A percentile compares a stretch with the other conserved stretches of the same genome.
These are phyloP conservation scores for Gonapodya prolifera DNA, from an alignment of 192 early-diverging fungal species.

Conservation along the genomic window DNA sequence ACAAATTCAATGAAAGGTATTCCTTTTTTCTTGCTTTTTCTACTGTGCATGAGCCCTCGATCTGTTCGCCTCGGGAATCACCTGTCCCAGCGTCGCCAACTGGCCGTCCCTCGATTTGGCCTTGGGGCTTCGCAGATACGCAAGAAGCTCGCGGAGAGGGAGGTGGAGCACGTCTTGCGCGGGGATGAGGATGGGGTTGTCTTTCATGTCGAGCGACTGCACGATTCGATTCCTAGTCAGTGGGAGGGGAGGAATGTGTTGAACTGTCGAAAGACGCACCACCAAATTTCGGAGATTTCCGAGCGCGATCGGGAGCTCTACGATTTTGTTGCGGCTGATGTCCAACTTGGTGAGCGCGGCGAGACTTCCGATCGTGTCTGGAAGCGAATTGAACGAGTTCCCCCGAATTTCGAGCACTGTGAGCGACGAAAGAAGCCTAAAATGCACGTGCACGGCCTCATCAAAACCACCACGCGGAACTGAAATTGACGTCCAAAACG, in stretches of 20 bases:
- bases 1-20: background rate
- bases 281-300: background rate
- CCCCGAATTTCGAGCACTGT: background rate
- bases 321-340: background rate
- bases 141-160: background rate
- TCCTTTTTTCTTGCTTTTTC: too few relatives aligned
- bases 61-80: background rate
- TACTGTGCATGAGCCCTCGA: background rate
- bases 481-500: too few relatives aligned
- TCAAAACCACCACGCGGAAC: background rate
- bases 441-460: background rate
- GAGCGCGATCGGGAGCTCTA: background rate
- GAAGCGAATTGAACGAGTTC: background rate
- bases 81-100: background rate
- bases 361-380: background rate
- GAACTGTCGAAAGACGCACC: background rate
- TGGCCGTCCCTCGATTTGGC: background rate
- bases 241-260: background rate
- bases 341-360: background rate
- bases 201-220: background rate
- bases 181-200: conserved; percentile 3
- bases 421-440: background rate
- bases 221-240: background rate
- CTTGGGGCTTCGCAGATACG: background rate
- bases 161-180: background rate